phyloP scores from a whole-genome alignment of 352 stramenopile genomes.

The Globisporangium rhizosaccharum region DNA sequence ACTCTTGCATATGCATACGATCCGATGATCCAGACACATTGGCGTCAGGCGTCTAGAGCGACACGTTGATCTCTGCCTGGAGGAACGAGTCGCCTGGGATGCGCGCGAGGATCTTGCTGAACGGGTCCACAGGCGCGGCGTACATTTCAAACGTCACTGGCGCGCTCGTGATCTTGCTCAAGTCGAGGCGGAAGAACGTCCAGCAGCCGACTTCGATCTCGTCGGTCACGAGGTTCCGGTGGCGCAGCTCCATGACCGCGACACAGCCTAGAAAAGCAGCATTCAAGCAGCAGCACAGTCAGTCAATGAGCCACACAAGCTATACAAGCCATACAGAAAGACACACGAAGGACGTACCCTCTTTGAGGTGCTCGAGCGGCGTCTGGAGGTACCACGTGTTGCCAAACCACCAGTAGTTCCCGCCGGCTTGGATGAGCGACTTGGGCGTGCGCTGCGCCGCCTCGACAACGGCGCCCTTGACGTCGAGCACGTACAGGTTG shows the following conservation, averaged over 20 bases:
- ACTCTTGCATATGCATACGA: background rate
- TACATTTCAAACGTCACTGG: constrained; percentile 89
- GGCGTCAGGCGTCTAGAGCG: constrained; percentile 34
- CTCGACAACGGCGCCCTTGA: constrained; percentile 64
- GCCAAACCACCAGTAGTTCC: constrained; percentile 88
- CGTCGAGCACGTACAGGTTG: constrained; percentile 82
- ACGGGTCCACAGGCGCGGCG: constrained; percentile 71
- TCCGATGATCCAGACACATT: background rate
- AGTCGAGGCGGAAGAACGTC: constrained; percentile 87
- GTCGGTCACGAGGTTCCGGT: constrained; percentile 78
- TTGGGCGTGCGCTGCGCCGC: constrained; percentile 73
- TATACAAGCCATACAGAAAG: background rate
- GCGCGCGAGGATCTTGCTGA: constrained; percentile 82
- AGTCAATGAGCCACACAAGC: constrained; percentile 1
- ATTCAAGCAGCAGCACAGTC: constrained; percentile 5
- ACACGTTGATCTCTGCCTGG: constrained; percentile 86
- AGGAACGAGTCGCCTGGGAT: constrained; percentile 86
- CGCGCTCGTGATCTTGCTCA: constrained; percentile 85
- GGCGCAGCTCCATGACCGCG: constrained; percentile 81
- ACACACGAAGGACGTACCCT: constrained; percentile 43
- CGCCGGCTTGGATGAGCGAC: constrained; percentile 80
- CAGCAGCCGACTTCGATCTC: constrained; percentile 86
- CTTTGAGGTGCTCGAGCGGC: constrained; percentile 79
- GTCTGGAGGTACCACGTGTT: constrained; percentile 87
- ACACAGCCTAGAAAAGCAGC: constrained; percentile 52